Evolutionary conservation across 2,329 filamentous ascomycete species (phyloP).

Genomic region (Neofusicoccum sp.): DNA sequence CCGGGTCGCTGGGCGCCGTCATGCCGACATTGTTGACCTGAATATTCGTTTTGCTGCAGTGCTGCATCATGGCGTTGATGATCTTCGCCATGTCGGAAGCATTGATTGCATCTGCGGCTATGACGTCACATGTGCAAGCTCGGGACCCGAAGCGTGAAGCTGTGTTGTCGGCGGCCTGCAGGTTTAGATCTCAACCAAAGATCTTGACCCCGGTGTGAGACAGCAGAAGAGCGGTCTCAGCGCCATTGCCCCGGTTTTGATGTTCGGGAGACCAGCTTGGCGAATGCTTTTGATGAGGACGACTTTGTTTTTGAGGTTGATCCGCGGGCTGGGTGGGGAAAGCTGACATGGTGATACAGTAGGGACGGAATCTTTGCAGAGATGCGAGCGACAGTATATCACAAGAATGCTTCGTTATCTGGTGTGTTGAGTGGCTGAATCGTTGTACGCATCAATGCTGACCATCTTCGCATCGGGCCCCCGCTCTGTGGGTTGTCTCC

Average conservation of each 20-base stretch:
- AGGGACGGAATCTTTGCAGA: neutral
- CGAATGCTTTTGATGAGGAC: slow-evolving; percentile 17
- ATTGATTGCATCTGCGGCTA: slow-evolving; percentile 9
- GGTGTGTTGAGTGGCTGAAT: too few relatives aligned
- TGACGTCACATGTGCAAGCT: slow-evolving; percentile 13
- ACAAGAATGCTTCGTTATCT: too few relatives aligned
- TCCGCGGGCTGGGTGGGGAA: slow-evolving; percentile 20
- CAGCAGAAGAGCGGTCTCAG: slow-evolving; percentile 13
- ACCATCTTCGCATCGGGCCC: too few relatives aligned
- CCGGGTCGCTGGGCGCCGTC: slow-evolving; percentile 49
- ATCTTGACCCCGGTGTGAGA: slow-evolving; percentile 7
- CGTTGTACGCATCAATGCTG: too few relatives aligned
- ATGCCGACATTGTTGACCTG: slow-evolving; percentile 18
- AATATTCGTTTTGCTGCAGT: slow-evolving; percentile 29
- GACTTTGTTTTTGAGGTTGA: slow-evolving; percentile 14
- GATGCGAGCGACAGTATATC: too few relatives aligned
- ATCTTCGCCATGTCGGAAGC: neutral
- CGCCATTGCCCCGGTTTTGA: slow-evolving; percentile 15
- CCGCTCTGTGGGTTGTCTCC: too few relatives aligned
- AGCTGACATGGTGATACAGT: neutral
- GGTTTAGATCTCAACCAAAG: slow-evolving; percentile 18
- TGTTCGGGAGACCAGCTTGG: slow-evolving; percentile 8
- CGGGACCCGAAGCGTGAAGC: neutral
- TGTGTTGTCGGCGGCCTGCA: slow-evolving; percentile 6
- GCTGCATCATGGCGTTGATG: neutral